Conservation (phyloP, 1,284 basidiomycete species). For the Ganoderma sp. region DNA sequence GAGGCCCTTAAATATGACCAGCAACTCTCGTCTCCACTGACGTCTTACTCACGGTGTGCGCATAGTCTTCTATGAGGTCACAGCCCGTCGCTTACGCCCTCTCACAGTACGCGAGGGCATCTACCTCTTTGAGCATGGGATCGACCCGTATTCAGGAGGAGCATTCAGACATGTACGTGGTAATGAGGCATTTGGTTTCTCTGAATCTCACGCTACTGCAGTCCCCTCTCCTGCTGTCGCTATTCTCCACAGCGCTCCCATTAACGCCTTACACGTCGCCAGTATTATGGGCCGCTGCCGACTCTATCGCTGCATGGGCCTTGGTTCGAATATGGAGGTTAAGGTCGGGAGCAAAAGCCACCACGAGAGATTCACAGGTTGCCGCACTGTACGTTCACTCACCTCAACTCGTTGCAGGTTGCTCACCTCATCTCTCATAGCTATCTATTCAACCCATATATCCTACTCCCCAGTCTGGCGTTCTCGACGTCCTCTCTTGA, state of each 20-base stretch:
- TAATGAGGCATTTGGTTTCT: slow-evolving; percentile 33
- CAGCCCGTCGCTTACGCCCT: slow-evolving; percentile 20
- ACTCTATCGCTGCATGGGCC: slow-evolving; percentile 70
- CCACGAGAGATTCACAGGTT: slow-evolving; percentile 60
- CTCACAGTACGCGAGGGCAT: slow-evolving; percentile 84
- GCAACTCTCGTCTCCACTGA: slow-evolving; percentile 83
- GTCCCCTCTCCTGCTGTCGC: slow-evolving; percentile 83
- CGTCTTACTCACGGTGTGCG: slow-evolving; percentile 67
- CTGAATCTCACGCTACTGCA: slow-evolving; percentile 41
- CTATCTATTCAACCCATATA: slow-evolving; percentile 89
- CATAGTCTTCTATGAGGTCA: neutral
- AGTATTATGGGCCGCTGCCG: slow-evolving; percentile 73
- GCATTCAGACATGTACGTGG: slow-evolving; percentile 77
- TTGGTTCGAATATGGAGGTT: slow-evolving; percentile 72
- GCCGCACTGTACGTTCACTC: slow-evolving; percentile 61
- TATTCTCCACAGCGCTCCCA: slow-evolving; percentile 75
- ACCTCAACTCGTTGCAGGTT: neutral
- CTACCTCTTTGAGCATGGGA: slow-evolving; percentile 71
- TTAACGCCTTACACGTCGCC: slow-evolving; percentile 54
- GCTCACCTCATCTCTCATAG: slow-evolving; percentile 46
- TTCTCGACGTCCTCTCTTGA: slow-evolving; percentile 84
- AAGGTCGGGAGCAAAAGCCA: slow-evolving; percentile 53
- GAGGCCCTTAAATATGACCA: slow-evolving; percentile 64
- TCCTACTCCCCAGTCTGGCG: slow-evolving; percentile 79
- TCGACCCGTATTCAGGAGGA: slow-evolving; percentile 87